phyloP scores from a whole-genome alignment of 768 basidiomycete genomes.

The Neoboletus brunneissimus region DNA sequence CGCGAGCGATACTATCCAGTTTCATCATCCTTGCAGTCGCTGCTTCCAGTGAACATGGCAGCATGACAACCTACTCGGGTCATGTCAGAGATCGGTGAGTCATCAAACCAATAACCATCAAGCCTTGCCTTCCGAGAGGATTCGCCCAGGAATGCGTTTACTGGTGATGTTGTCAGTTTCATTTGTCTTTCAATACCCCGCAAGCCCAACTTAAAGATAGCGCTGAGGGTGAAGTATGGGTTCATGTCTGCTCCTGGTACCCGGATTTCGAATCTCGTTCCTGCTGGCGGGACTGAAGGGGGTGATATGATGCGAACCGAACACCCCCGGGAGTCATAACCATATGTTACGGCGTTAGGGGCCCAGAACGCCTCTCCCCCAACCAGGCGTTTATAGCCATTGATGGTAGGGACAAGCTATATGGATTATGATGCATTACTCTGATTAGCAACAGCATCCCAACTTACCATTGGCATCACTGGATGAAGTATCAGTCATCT shows the following conservation, averaged over 20 bases:
- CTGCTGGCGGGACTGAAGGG: constrained; percentile 75
- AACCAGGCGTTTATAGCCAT: constrained; percentile 95
- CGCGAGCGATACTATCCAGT: constrained; percentile 75
- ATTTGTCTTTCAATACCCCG: constrained; percentile 83
- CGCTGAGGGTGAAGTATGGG: constrained; percentile 83
- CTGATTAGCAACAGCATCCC: not conserved
- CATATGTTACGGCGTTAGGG: constrained; percentile 89
- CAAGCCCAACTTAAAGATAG: constrained; percentile 84
- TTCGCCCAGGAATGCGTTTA: constrained; percentile 35
- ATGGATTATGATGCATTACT: not conserved
- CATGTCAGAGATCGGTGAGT: not conserved
- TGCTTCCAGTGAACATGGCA: constrained; percentile 75
- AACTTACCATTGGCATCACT: constrained; percentile 80
- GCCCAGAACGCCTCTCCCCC: constrained; percentile 95
- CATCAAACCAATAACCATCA: constrained; percentile 6
- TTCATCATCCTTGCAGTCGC: constrained; percentile 83
- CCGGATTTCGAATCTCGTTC: constrained; percentile 90
- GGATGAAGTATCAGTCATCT: constrained; percentile 1
- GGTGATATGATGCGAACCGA: constrained; percentile 92
- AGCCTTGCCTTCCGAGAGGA: constrained; percentile 59
- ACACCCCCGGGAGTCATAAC: constrained; percentile 92
- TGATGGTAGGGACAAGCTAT: constrained; percentile 85
- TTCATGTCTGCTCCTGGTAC: constrained; percentile 98
- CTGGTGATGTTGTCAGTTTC: constrained; percentile 65
- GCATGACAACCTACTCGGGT: constrained; percentile 56